Evolutionary conservation across 202 grass and related monocot genomes (phyloP).

Genomic region (Setaria italica): DNA sequence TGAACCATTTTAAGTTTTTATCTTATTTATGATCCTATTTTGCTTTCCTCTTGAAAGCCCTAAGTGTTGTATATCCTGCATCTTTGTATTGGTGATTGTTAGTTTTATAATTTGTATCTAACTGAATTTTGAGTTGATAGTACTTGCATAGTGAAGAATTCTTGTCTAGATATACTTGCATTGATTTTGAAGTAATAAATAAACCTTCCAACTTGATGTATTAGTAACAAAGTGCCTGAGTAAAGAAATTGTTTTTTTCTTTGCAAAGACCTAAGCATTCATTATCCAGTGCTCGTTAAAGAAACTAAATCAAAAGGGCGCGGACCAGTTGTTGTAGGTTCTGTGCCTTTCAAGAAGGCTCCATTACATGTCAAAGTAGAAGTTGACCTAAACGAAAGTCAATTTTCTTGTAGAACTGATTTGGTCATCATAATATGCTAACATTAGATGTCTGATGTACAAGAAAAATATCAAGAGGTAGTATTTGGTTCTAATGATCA

Average conservation of each 20-base stretch:
- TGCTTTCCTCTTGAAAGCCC: not conserved
- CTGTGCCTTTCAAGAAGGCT: not conserved
- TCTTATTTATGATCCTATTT: not conserved
- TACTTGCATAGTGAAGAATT: not conserved
- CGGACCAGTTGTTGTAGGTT: not conserved
- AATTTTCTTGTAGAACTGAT: not conserved
- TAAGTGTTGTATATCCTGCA: not conserved
- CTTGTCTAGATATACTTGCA: not conserved
- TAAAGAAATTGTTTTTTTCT: not conserved
- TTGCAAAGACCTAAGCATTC: not conserved
- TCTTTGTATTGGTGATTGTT: not conserved
- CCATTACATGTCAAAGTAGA: not conserved
- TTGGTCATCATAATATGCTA: not conserved
- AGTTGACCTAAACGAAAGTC: not conserved
- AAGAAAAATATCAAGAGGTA: not conserved
- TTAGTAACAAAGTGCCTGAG: not conserved
- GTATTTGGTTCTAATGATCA: not conserved
- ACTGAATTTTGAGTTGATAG: not conserved
- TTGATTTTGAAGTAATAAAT: not conserved
- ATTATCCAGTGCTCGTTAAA: not conserved
- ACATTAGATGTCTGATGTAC: not conserved
- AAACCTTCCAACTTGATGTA: not conserved
- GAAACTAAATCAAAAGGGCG: not conserved
- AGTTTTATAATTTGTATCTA: not conserved
- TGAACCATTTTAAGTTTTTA: not conserved